Percentiles rank a stretch among this genome's conserved stretches.
These are phyloP conservation scores for Phytophthora pisi DNA, from an alignment of 352 stramenopile species.

Conservation along the genomic window DNA sequence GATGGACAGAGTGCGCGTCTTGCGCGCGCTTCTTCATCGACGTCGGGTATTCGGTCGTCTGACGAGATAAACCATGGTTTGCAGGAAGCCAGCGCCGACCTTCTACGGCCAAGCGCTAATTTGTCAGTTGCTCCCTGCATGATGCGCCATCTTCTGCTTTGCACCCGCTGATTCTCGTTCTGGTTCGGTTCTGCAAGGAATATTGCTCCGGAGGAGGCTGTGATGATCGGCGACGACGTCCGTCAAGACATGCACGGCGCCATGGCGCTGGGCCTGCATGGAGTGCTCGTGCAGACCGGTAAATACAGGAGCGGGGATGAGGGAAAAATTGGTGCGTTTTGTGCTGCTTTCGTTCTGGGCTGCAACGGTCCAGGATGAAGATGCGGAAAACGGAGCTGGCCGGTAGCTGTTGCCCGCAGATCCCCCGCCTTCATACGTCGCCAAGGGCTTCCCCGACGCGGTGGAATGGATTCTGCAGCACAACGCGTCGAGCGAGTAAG, in stretches of 20 bases:
- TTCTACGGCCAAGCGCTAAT: conserved; percentile 56
- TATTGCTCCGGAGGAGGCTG: conserved; percentile 34
- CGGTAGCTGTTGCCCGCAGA: conserved; percentile 5
- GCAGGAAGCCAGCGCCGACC: conserved; percentile 52
- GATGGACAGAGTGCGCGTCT: neutral
- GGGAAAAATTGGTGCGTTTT: conserved; percentile 23
- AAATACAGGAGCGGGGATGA: conserved; percentile 58
- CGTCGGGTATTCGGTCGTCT: neutral
- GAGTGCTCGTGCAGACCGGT: conserved; percentile 54
- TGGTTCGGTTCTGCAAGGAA: conserved; percentile 24
- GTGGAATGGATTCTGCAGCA: conserved; percentile 39
- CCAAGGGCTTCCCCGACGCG: conserved; percentile 34
- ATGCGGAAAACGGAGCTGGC: too few species aligned
- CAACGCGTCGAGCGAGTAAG: conserved; percentile 3
- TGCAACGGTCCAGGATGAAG: too few species aligned
- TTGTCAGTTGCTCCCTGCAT: conserved; percentile 34
- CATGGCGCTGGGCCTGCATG: conserved; percentile 49
- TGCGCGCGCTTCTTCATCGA: neutral
- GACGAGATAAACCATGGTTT: conserved; percentile 2
- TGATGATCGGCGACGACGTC: conserved; percentile 70
- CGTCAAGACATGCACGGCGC: conserved; percentile 54
- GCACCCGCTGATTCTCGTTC: neutral
- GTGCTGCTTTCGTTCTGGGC: neutral
- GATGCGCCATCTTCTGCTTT: neutral
- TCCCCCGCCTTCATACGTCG: conserved; percentile 26